Evolutionary conservation across 208 protist species (phyloP).

Genomic region (Trypanosoma grayi): DNA sequence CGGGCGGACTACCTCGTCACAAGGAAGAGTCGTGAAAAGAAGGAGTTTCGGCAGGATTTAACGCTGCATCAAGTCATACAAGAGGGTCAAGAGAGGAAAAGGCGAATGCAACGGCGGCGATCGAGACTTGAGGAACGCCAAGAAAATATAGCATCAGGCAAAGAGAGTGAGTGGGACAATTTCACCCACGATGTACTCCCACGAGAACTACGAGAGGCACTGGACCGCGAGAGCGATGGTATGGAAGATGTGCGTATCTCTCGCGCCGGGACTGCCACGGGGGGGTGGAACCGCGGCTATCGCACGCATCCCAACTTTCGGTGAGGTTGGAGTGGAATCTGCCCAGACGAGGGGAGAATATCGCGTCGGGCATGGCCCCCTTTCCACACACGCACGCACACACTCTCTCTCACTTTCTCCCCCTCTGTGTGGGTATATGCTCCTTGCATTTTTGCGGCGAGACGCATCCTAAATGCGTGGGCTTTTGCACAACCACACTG

Average conservation of each 20-base stretch:
- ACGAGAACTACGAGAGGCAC: slow-evolving; percentile 77
- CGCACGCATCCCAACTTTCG: slow-evolving; percentile 75
- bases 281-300: slow-evolving; percentile 70
- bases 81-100: slow-evolving; percentile 81
- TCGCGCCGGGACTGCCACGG: slow-evolving; percentile 66
- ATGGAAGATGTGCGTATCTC: slow-evolving; percentile 87
- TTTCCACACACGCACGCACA: too few relatives aligned
- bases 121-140: slow-evolving; percentile 33
- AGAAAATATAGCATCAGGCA: slow-evolving; percentile 43
- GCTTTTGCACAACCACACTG: too few relatives aligned
- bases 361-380: too few relatives aligned
- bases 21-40: slow-evolving; percentile 84
- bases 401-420: not conserved
- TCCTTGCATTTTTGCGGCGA: slow-evolving; percentile 14
- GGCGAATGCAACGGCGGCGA: slow-evolving; percentile 73
- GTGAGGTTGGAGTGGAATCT: slow-evolving; percentile 23
- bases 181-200: slow-evolving; percentile 85
- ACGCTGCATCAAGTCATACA: slow-evolving; percentile 81
- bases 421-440: slow-evolving; percentile 5
- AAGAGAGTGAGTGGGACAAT: slow-evolving; percentile 75
- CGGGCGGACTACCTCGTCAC: slow-evolving; percentile 86
- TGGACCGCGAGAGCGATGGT: slow-evolving; percentile 84
- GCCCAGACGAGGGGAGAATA: too few relatives aligned
- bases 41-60: slow-evolving; percentile 79
- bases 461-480: too few relatives aligned